A percentile compares a stretch with the other conserved stretches of the same genome.
Evolutionary conservation across 257 asterid genomes (phyloP).

Genomic region (Vinca minor): DNA sequence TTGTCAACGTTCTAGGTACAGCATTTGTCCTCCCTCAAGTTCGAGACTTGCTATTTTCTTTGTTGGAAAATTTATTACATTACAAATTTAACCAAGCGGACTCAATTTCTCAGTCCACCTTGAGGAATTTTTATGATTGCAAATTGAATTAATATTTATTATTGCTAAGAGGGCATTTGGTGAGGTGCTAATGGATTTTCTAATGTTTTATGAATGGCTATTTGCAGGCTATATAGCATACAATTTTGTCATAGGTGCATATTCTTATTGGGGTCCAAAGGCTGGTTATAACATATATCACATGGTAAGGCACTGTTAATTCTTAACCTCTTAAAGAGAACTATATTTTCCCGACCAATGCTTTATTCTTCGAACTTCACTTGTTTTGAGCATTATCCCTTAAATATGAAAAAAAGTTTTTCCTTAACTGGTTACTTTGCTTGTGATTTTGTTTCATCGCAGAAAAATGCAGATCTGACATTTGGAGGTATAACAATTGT

Average conservation of each 20-base stretch:
- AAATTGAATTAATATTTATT: no score
- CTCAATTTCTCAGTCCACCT: no score
- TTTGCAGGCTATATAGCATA: conserved; percentile 85
- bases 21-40: conserved; percentile 19
- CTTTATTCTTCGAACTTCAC: background rate
- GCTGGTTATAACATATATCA: conserved; percentile 89
- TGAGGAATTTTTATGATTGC: no score
- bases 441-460: conserved; percentile 15
- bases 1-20: conserved; percentile 86
- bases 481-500: conserved; percentile 82
- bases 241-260: conserved; percentile 93
- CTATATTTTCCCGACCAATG: background rate
- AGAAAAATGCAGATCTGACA: conserved; percentile 76
- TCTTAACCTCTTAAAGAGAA: background rate
- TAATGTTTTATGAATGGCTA: conserved; percentile 14
- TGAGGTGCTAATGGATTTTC: no score
- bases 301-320: conserved; percentile 42
- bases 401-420: no score
- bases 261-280: conserved; percentile 99
- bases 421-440: background rate
- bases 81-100: no score
- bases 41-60: no score
- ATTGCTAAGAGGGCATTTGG: no score
- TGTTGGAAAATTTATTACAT: background rate
- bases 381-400: no score